phyloP scores from a whole-genome alignment of 2,329 filamentous ascomycete species.

The Clonostachys chloroleuca region DNA sequence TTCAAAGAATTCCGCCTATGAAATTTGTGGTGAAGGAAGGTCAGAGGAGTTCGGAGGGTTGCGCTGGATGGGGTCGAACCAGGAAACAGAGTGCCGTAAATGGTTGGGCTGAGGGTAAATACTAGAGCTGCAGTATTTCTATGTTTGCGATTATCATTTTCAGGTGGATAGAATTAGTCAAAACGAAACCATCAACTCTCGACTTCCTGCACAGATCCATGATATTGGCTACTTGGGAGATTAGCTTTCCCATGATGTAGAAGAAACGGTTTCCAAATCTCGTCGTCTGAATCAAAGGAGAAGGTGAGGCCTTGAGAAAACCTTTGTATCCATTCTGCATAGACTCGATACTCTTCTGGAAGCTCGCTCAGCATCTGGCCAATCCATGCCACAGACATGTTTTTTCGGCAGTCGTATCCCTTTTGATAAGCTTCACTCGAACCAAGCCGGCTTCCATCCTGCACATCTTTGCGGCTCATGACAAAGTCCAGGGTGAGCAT shows the following conservation, averaged over 20 bases:
- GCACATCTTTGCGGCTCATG: constrained; percentile 12
- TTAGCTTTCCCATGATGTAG: background rate
- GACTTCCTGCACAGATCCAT: too few species aligned
- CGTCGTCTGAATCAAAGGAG: constrained; percentile 11
- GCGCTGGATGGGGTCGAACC: too few species aligned
- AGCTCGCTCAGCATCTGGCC: constrained; percentile 23
- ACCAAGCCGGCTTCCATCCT: background rate
- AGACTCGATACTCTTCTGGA: constrained; percentile 18
- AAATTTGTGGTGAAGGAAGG: too few species aligned
- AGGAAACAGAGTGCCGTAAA: too few species aligned
- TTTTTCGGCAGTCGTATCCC: constrained; percentile 12
- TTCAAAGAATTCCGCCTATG: too few species aligned
- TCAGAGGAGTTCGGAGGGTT: too few species aligned
- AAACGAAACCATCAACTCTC: too few species aligned
- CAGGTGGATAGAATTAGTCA: too few species aligned
- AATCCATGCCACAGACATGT: constrained; percentile 29
- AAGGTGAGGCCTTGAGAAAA: constrained; percentile 13
- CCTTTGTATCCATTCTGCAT: constrained; percentile 23
- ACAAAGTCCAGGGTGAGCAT: constrained; percentile 24
- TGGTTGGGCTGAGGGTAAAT: too few species aligned
- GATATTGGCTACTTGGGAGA: background rate
- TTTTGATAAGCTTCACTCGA: constrained; percentile 1
- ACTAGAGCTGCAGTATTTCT: too few species aligned
- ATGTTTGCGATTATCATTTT: too few species aligned
- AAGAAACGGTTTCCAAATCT: constrained; percentile 10